These are phyloP conservation scores for Linum lewisii DNA, from an alignment of 345 rosid genomes.

Conservation along the genomic window DNA sequence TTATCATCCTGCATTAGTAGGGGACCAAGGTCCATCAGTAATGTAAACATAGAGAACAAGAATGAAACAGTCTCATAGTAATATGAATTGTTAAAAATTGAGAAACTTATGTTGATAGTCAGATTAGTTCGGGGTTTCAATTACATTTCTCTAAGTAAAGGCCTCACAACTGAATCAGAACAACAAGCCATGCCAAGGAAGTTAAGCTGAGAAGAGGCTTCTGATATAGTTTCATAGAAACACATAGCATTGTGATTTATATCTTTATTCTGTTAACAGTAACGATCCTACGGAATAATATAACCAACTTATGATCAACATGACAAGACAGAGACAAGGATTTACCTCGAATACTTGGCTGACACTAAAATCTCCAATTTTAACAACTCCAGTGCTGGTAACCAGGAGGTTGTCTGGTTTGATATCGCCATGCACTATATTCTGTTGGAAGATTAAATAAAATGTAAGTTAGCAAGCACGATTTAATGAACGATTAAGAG, in stretches of 20 bases:
- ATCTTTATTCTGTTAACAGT: not conserved
- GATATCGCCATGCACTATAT: conserved; percentile 91
- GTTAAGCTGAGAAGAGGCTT: not conserved
- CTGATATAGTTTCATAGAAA: not conserved
- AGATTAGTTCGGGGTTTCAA: too few relatives aligned
- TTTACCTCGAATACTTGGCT: conserved; percentile 96
- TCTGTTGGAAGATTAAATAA: conserved; percentile 32
- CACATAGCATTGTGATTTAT: not conserved
- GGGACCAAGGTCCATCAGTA: not conserved
- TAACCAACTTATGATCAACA: not conserved
- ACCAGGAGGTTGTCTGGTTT: conserved; percentile 97
- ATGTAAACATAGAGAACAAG: too few relatives aligned
- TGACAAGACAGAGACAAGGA: too few relatives aligned
- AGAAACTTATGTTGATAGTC: too few relatives aligned
- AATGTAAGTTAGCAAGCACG: not conserved
- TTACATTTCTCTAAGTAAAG: too few relatives aligned
- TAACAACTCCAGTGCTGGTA: conserved; percentile 61
- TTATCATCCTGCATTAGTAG: conserved; percentile 59
- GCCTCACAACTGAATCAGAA: too few relatives aligned
- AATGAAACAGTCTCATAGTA: too few relatives aligned
- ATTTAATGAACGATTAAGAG: not conserved
- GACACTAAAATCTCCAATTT: conserved; percentile 96
- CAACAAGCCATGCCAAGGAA: not conserved
- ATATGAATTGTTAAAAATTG: too few relatives aligned
- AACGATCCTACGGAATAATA: not conserved